Conservation (phyloP, 306 rosid species). For the Cyclanthera cordifolia region DNA sequence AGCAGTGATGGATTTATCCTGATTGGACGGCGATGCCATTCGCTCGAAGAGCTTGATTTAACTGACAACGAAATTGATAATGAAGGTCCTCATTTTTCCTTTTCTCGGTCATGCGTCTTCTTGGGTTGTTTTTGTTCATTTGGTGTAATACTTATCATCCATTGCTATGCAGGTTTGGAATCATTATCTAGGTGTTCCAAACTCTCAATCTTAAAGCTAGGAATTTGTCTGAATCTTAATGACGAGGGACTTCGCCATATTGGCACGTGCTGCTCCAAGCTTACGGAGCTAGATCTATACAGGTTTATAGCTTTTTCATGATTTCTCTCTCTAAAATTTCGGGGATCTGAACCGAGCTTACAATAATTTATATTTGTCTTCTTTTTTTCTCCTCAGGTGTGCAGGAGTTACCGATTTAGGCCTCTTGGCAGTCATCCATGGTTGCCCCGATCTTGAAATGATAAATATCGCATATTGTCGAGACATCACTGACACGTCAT, state of each 20-base stretch:
- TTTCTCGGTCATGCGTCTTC: background rate
- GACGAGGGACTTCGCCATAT: conserved; percentile 55
- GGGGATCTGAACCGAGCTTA: background rate
- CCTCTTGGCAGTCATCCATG: conserved; percentile 52
- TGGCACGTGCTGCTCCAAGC: conserved; percentile 60
- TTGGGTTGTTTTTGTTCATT: background rate
- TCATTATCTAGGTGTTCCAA: conserved; percentile 56
- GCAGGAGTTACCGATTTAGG: conserved; percentile 68
- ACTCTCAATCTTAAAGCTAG: conserved; percentile 63
- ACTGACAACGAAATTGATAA: conserved; percentile 86
- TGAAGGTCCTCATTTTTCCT: conserved; percentile 44
- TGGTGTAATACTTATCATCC: conserved; percentile 18
- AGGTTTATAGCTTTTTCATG: conserved; percentile 37
- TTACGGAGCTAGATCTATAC: conserved; percentile 77
- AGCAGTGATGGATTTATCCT: conserved; percentile 54
- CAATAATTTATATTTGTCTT: background rate
- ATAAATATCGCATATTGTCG: conserved; percentile 73
- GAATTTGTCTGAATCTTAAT: conserved; percentile 79
- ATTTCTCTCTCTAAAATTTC: background rate
- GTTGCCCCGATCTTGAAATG: conserved; percentile 68
- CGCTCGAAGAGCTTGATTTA: conserved; percentile 73
- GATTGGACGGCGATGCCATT: conserved; percentile 55
- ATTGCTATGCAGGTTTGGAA: conserved; percentile 41
- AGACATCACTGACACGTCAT: conserved; percentile 48
- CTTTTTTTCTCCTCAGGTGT: conserved; percentile 43